phyloP scores from a whole-genome alignment of 805 yeast species.

The Saccharomycopsis sp. region DNA sequence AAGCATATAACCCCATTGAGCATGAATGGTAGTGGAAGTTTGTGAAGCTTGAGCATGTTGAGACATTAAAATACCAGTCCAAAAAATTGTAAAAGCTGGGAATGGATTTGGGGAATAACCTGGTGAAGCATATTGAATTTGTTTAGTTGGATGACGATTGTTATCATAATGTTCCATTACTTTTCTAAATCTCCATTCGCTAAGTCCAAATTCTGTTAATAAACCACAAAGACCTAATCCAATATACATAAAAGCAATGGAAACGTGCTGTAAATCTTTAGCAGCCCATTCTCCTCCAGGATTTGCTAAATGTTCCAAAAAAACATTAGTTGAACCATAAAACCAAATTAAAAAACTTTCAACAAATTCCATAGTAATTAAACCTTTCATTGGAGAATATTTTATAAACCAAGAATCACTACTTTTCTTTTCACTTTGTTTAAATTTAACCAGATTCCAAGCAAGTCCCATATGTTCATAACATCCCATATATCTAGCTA shows the following conservation, averaged over 20 bases:
- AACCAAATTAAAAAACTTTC: constrained; percentile 74
- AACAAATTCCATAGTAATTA: constrained; percentile 73
- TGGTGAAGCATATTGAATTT: constrained; percentile 29
- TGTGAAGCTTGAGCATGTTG: constrained; percentile 80
- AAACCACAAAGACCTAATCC: constrained; percentile 93
- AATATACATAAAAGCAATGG: constrained; percentile 83
- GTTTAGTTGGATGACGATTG: constrained; percentile 14
- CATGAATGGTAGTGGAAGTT: constrained; percentile 70
- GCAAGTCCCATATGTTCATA: constrained; percentile 74
- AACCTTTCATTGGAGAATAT: constrained; percentile 27
- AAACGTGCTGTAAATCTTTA: constrained; percentile 80
- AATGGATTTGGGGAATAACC: constrained; percentile 90
- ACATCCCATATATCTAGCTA: constrained; percentile 82
- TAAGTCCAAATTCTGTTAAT: constrained; percentile 58
- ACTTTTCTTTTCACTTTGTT: constrained; percentile 20
- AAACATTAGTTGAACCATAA: constrained; percentile 84
- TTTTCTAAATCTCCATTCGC: constrained; percentile 46
- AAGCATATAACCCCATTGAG: constrained; percentile 86
- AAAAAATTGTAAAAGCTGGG: constrained; percentile 85
- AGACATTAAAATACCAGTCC: constrained; percentile 96
- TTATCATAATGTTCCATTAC: constrained; percentile 24
- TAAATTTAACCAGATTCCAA: constrained; percentile 48
- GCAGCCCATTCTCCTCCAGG: constrained; percentile 81
- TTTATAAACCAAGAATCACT: constrained; percentile 18
- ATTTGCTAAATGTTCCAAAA: constrained; percentile 77